Base-by-base conservation (phyloP, 495 filamentous ascomycete species). In the Geoglossum glabrum region DNA sequence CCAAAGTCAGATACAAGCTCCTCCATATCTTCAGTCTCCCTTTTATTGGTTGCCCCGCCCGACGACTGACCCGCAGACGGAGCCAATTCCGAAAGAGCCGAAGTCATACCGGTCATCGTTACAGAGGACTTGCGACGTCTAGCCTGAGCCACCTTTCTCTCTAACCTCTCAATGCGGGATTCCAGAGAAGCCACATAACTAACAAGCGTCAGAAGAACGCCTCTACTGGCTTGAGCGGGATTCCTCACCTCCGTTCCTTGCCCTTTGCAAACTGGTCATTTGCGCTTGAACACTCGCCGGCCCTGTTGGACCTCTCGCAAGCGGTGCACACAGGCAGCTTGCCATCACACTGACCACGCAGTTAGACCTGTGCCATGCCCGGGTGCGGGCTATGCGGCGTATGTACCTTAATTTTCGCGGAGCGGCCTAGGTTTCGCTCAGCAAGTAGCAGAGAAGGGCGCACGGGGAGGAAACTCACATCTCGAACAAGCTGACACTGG, bases 261-360 rank as follows among this genome's bases (percentile, higher is more conserved):
- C 90, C 90, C 58, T 85, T 79, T 15, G 90, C 88, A 68, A 95
- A 95, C 68, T 94, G 86, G 65, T 95, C 90, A 59, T 86, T 95
- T 1, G 89, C 86, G 38, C 86, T 86, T n/a, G 88, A 90, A 67
- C 90, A 97, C 60, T 87, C 85, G 61, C 74, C 78, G 45, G 81
- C 79, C 56, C 83, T 84, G 43, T 86, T 85, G 8, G 84, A 83
- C 66, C 84, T 85, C 66, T 94, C 90, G 64, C 90, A 95, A 25
- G 90, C 88, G 17, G 87, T 88, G 65, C 90, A 97, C 21, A 88
- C 86, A 15, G 90, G 90, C 19, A 97, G 74, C 66, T 94, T 95
- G 55, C 89, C 89, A 72, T 97, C 90, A 61, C 90, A 97, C 77
- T 55, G 40, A 10, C n/a, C 50, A 46, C 19, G n/a, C 30, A 55